Conservation (phyloP, 2,329 filamentous ascomycete species). For the Fusarium protoensiforme region DNA sequence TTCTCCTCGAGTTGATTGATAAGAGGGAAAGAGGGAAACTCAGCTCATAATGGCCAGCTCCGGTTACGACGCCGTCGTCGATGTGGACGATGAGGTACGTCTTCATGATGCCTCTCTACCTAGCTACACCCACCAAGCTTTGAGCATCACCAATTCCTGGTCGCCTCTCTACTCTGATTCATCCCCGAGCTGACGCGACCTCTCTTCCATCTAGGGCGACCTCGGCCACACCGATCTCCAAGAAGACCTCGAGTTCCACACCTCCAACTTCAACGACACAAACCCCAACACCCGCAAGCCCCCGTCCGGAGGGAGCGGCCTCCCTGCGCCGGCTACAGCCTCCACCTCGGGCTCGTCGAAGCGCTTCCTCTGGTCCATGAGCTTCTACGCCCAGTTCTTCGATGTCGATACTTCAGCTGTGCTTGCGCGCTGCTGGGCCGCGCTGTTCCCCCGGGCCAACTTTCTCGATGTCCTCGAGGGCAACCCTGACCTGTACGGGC, state of each 20-base stretch:
- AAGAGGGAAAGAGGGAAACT: neutral
- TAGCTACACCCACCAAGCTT: constrained; percentile 23
- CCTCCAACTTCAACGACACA: constrained; percentile 81
- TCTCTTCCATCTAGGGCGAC: constrained; percentile 75
- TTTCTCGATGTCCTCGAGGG: constrained; percentile 98
- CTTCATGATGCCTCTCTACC: constrained; percentile 11
- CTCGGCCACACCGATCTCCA: constrained; percentile 98
- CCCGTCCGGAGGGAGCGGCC: constrained; percentile 57
- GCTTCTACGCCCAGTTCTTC: constrained; percentile 98
- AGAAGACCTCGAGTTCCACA: constrained; percentile 99
- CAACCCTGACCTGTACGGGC: constrained; percentile 95
- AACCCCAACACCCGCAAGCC: constrained; percentile 61
- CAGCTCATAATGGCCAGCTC: constrained; percentile 75
- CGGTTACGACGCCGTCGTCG: constrained; percentile 97
- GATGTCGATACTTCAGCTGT: constrained; percentile 96
- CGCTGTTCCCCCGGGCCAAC: constrained; percentile 91
- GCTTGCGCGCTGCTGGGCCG: constrained; percentile 84
- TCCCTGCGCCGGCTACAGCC: constrained; percentile 68
- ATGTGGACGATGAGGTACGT: constrained; percentile 91
- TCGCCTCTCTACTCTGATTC: neutral
- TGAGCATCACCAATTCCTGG: neutral
- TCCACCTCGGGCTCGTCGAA: constrained; percentile 67
- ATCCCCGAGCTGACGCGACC: constrained; percentile 30
- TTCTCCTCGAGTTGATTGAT: neutral
- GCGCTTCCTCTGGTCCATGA: constrained; percentile 90